Base-by-base conservation (phyloP, 345 rosid species). In the Lepidium africanum region DNA sequence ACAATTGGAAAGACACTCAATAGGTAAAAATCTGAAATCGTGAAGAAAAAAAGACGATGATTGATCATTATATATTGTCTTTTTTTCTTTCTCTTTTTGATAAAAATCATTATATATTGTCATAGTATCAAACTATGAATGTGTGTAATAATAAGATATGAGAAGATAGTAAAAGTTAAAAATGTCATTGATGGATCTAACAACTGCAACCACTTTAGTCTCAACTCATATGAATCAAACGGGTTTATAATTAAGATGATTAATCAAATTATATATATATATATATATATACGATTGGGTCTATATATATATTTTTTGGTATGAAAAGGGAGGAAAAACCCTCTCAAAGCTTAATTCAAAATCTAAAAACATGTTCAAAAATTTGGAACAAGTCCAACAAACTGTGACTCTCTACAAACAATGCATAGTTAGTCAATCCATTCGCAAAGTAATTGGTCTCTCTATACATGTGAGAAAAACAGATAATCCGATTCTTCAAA, bases 21-120 rank as follows among this genome's bases (percentile, higher is more conserved):
- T 51, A 21, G 11, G 54, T 25, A 41, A 23, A 16, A 35, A 41
- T 41, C 52, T 67, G 68, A 51, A 68, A 46, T 38, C 78, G 63
- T 74, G 73, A 60, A 61, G 38, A 60, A 36, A 59, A 71, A 78
- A 81, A 82, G 75, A 70, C 65, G 72, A 82, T 81, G 82, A 82
- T 80, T 82, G 81, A 69, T 66, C 74, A 84, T 82, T 69, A 81
- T 81, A 66, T 59, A n/a, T n/a, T n/a, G n/a, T n/a, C n/a, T n/a
- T n/a, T n/a, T n/a, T n/a, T n/a, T n/a, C n/a, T n/a, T n/a, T n/a
- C n/a, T n/a, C n/a, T n/a, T n/a, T n/a, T n/a, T n/a, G n/a, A n/a
- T n/a, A n/a, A n/a, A n/a, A n/a, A 69, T 66, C 74, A 84, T 82
- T 69, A 81, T 81, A 66, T 59, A n/a, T n/a, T 55, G 35, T 61